Conservation (phyloP, 495 filamentous ascomycete genomes). For the Polyplosphaeria fusca region DNA sequence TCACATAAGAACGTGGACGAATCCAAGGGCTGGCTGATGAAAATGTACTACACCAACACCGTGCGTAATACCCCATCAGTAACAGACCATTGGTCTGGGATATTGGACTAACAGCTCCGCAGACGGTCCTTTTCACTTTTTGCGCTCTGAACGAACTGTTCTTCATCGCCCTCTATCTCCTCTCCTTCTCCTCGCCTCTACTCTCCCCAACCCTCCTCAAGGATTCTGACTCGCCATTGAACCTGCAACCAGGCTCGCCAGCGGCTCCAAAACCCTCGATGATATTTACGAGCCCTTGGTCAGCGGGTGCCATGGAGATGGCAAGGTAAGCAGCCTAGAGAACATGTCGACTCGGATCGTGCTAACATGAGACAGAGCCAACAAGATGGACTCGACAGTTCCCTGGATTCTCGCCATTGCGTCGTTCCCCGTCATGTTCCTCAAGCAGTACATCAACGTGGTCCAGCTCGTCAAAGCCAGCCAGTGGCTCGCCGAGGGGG, state of each 20-base stretch:
- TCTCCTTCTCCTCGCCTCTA: slow-evolving; percentile 87
- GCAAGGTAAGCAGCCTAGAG: slow-evolving; percentile 50
- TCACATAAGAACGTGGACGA: slow-evolving; percentile 95
- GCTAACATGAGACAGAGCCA: slow-evolving; percentile 51
- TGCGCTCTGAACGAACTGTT: slow-evolving; percentile 91
- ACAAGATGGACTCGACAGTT: slow-evolving; percentile 81
- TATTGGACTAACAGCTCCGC: slow-evolving; percentile 16
- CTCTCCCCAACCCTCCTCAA: slow-evolving; percentile 78
- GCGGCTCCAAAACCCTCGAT: slow-evolving; percentile 60
- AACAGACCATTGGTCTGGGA: slow-evolving; percentile 4
- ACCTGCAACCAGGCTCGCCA: slow-evolving; percentile 63
- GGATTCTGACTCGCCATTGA: slow-evolving; percentile 43
- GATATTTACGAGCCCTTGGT: slow-evolving; percentile 80
- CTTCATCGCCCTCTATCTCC: slow-evolving; percentile 96
- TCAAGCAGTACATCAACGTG: slow-evolving; percentile 92
- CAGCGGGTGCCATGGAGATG: slow-evolving; percentile 85
- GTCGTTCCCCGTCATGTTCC: slow-evolving; percentile 78
- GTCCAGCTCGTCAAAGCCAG: slow-evolving; percentile 92
- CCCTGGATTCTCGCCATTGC: slow-evolving; percentile 87
- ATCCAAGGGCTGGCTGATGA: slow-evolving; percentile 72
- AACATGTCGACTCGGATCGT: neutral
- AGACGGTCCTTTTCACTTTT: slow-evolving; percentile 89
- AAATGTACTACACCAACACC: slow-evolving; percentile 94
- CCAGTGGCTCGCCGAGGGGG: slow-evolving; percentile 87
- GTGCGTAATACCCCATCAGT: too few relatives aligned